Base-by-base conservation (phyloP, 495 filamentous ascomycete genomes). In the Cetradonia linearis region DNA sequence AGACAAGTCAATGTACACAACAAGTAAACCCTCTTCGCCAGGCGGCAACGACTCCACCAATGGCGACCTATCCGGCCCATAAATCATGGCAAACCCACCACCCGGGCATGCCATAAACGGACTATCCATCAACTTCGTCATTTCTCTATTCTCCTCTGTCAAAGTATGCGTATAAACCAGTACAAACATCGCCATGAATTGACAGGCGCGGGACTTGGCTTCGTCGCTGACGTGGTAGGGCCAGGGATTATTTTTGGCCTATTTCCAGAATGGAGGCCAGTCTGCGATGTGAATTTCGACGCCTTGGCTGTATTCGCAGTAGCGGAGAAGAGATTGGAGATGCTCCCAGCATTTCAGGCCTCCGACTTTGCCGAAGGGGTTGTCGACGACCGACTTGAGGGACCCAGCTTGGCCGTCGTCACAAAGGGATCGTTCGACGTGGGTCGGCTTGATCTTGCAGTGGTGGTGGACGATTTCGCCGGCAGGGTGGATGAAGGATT, bases 381-480 rank as follows among this genome's bases (percentile, higher is more conserved):
- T 47, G 44, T 18, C n/a, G 0, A 47, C n/a, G n/a, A 47, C 44
- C 3, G 18, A n/a, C n/a, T 47, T 47, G n/a, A 47, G n/a, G 16
- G 44, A 23, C n/a, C 23, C 44, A 8, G 44, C 16, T 3, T 47
- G 44, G 20, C 44, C n/a, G 3, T 25, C 44, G 20, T 81, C 81
- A 46, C 75, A 84, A 59, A 82, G 67, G 9, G 76, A 77, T 25
- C 79, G 74, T 61, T 84, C 81, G 68, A 79, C 73, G 61, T 82
- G 79, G 20, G 80, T 83, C 0, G 79, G 76, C 70, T 84, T 84
- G 62, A 82, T 70, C 69, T 83, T 84, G n/a, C 79, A 71, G 3
- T 81, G 71, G 49, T 73, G 67, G 40, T 75, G 69, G 20, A 70
- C 57, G 16, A 82, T 61, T 18, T 73, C 68, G 0, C 81, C 81